These are phyloP conservation scores for Helenozyma baotianmanensis DNA, from an alignment of 805 yeast species.

Conservation along the genomic window DNA sequence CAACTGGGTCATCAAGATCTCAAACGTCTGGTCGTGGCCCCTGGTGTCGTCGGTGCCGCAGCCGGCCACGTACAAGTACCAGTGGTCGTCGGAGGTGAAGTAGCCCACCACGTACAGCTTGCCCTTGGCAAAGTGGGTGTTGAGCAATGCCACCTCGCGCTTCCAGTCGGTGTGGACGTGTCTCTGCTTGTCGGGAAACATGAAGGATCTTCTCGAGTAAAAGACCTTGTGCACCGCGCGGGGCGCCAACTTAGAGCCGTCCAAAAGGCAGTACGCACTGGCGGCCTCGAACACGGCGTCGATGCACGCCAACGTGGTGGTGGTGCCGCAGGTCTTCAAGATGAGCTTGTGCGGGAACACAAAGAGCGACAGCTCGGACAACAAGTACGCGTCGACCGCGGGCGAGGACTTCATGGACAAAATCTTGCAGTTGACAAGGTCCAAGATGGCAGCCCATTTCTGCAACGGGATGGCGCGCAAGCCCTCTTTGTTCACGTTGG, in stretches of 20 bases:
- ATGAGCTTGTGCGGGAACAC: constrained; percentile 83
- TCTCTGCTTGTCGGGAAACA: constrained; percentile 85
- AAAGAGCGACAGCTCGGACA: constrained; percentile 86
- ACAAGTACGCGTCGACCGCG: constrained; percentile 73
- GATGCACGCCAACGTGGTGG: constrained; percentile 80
- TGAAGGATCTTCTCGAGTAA: constrained; percentile 85
- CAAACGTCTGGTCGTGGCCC: constrained; percentile 67
- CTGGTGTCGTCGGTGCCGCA: constrained; percentile 8
- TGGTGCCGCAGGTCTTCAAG: constrained; percentile 94
- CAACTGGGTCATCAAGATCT: constrained; percentile 85
- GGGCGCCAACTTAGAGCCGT: constrained; percentile 17
- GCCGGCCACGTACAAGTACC: constrained; percentile 82
- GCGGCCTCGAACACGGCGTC: constrained; percentile 52
- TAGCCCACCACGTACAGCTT: constrained; percentile 71
- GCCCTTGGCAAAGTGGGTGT: constrained; percentile 58
- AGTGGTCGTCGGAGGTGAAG: constrained; percentile 73
- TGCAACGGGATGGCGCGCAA: constrained; percentile 61
- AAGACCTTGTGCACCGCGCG: constrained; percentile 60
- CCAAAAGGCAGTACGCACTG: constrained; percentile 10
- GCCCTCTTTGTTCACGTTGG: constrained; percentile 37
- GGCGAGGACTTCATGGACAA: constrained; percentile 69
- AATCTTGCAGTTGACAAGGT: constrained; percentile 82
- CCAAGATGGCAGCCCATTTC: constrained; percentile 70
- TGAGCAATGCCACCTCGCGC: constrained; percentile 68
- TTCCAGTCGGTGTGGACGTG: constrained; percentile 83